Base-by-base conservation (phyloP, 176 grass and related monocot species). In the Oryza punctata region DNA sequence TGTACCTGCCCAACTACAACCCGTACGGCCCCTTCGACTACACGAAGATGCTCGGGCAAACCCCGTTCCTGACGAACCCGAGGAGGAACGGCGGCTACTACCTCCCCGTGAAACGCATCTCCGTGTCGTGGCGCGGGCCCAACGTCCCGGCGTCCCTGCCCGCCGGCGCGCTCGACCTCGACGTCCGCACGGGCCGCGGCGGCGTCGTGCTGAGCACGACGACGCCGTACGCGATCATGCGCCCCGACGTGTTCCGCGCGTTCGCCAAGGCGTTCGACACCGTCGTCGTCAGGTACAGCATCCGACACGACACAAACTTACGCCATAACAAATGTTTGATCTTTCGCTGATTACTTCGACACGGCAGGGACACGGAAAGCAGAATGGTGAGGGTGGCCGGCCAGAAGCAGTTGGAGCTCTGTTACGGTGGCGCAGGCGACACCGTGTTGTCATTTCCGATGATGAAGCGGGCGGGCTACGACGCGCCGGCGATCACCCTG, bases 121-220 rank as follows among this genome's bases (percentile, higher is more conserved):
- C 33, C 23, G 83, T 91, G 32, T 24, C 8, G 2, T 74, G 82
- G 82, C 0, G 69, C 65, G 73, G 25, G 13, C 28, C 10, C 3
- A 0, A 27, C 25, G 2, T 38, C 37, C 0, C 0, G 38, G 84
- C 28, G 1, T 6, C 26, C 0, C 29, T 91, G 40, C 78, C 61
- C 23, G 1, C 43, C 26, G 15, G 40, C 12, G 60, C 67, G 60
- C 73, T 94, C 10, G 41, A 71, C 2, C 49, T 93, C 44, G 46
- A 90, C 77, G 47, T 2, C 5, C 11, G 15, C 7, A 33, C 25
- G 2, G 74, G 85, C 77, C 80, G 38, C 38, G 89, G 89, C 78
- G 92, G 92, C 66, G 81, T 91, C 24, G 64, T n/a, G 77, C 84
- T 94, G 2, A 91, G 84, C 87, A 89, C 87, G 10, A 30, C 73